Conservation (phyloP, 129 eudicot species). For the Smallanthus sonchifolius region DNA sequence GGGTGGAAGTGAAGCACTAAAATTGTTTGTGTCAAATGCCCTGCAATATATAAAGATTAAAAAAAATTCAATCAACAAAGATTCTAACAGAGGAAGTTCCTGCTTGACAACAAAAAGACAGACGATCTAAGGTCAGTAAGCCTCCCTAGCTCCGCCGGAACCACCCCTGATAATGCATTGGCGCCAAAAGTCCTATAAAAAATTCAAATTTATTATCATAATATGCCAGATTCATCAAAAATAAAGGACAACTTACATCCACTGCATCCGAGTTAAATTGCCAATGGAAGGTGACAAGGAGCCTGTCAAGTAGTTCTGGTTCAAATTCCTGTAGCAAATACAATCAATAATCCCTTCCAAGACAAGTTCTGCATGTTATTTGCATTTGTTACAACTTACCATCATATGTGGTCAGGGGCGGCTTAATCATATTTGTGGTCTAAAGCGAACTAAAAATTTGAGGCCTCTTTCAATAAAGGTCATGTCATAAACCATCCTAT, state of each 20-base stretch:
- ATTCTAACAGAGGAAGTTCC: neutral
- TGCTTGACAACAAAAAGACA: neutral
- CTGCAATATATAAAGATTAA: conserved; percentile 35
- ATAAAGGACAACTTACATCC: conserved; percentile 43
- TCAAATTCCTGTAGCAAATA: conserved; percentile 44
- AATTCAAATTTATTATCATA: neutral
- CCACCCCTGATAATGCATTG: conserved; percentile 68
- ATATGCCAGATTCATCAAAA: neutral
- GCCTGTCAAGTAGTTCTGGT: conserved; percentile 68
- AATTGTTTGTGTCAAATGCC: conserved; percentile 50
- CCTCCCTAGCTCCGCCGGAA: conserved; percentile 61
- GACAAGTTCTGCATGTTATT: too few species aligned
- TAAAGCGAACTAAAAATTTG: too few species aligned
- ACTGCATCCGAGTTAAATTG: conserved; percentile 66
- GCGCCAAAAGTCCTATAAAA: conserved; percentile 47
- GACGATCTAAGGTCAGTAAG: conserved; percentile 47
- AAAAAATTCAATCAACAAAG: neutral
- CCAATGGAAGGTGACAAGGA: conserved; percentile 61
- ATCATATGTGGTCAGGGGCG: too few species aligned
- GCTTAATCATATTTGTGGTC: too few species aligned
- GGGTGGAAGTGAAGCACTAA: conserved; percentile 69
- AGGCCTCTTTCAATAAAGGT: too few species aligned
- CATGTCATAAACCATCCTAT: too few species aligned
- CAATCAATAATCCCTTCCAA: neutral
- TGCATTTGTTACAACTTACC: too few species aligned